A percentile compares a stretch with the other conserved stretches of the same genome.
These are phyloP conservation scores for Sclerotinia spermophila DNA, from an alignment of 2,329 filamentous ascomycete species.

Conservation along the genomic window DNA sequence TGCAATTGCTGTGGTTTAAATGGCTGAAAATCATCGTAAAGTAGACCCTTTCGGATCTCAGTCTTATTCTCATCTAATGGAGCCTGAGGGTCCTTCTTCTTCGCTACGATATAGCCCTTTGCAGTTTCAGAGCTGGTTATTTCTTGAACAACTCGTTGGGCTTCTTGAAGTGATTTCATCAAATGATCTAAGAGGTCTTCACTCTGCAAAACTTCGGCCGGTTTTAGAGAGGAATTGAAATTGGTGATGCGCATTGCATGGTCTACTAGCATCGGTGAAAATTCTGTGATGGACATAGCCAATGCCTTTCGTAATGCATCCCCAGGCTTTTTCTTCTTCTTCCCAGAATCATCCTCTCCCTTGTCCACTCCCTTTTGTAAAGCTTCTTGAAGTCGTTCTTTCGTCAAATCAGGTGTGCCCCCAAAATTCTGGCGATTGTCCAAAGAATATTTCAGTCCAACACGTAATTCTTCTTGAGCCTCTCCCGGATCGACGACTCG, in stretches of 20 bases:
- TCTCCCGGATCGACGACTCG: constrained; percentile 77
- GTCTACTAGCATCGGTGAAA: constrained; percentile 83
- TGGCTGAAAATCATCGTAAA: constrained; percentile 95
- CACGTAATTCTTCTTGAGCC: constrained; percentile 76
- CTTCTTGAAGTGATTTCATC: constrained; percentile 64
- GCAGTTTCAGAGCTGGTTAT: constrained; percentile 63
- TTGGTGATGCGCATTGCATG: constrained; percentile 69
- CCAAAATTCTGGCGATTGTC: constrained; percentile 79
- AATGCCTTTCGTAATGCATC: constrained; percentile 77
- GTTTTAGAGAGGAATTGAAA: constrained; percentile 66
- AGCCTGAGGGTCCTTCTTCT: constrained; percentile 42
- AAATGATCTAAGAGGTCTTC: constrained; percentile 63
- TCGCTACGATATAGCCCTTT: constrained; percentile 87
- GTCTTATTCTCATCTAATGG: constrained; percentile 36
- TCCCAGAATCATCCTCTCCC: constrained; percentile 53
- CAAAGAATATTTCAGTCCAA: constrained; percentile 75
- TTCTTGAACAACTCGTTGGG: constrained; percentile 63
- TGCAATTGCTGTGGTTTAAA: constrained; percentile 81
- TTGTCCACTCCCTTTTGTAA: constrained; percentile 63
- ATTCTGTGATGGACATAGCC: constrained; percentile 79
- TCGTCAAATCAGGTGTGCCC: constrained; percentile 71
- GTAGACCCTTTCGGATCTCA: constrained; percentile 44
- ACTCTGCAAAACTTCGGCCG: constrained; percentile 66
- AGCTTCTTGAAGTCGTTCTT: constrained; percentile 65
- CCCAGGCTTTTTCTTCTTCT: constrained; percentile 67